phyloP scores from a whole-genome alignment of 129 eudicot genomes.

The Flaveria sonorensis region DNA sequence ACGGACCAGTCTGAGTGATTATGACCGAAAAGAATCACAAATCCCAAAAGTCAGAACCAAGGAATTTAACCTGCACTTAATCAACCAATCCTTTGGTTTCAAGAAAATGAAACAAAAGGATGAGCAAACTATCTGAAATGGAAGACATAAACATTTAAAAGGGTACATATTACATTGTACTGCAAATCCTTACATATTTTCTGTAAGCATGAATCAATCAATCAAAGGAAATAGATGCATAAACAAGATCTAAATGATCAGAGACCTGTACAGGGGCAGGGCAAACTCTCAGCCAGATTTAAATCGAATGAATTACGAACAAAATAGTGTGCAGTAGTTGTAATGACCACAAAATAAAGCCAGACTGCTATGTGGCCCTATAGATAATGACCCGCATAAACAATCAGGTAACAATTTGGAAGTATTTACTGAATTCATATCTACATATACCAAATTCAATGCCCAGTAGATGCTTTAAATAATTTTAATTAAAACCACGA shows the following conservation, averaged over 20 bases:
- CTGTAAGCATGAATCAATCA: background rate
- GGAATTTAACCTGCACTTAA: conserved; percentile 12
- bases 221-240: background rate
- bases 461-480: too few relatives aligned
- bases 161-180: background rate
- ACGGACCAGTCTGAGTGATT: background rate
- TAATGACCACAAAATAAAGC: conserved; percentile 37
- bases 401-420: conserved; percentile 8
- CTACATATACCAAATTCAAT: conserved; percentile 8
- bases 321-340: background rate
- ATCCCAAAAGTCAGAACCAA: background rate
- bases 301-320: conserved; percentile 26
- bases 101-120: background rate
- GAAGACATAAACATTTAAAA: background rate
- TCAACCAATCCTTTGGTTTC: background rate
- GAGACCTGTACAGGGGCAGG: conserved; percentile 20
- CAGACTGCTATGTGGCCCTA: conserved; percentile 47
- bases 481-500: too few relatives aligned
- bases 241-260: conserved; percentile 39
- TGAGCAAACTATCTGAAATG: too few relatives aligned
- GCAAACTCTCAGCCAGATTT: conserved; percentile 22
- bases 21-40: background rate
- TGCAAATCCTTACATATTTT: background rate
- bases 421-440: background rate
- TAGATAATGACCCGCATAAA: conserved; percentile 71